Evolutionary conservation across 2,329 filamentous ascomycete genomes (phyloP).

Genomic region (Fusarium dimerum): DNA sequence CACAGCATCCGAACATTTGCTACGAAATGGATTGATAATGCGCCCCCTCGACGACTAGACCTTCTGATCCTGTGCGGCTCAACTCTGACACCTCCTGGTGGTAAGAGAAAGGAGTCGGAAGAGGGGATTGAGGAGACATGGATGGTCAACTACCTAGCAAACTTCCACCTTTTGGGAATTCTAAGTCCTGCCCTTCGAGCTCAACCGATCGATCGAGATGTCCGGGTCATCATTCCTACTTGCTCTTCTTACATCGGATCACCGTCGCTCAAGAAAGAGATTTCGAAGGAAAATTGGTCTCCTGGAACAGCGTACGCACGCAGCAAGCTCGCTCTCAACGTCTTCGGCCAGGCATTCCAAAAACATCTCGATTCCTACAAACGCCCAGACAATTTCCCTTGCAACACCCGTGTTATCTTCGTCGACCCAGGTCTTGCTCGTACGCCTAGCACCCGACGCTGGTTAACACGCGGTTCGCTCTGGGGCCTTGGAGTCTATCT

Average conservation of each 20-base stretch:
- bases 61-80: slow-evolving; percentile 88
- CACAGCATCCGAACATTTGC: slow-evolving; percentile 91
- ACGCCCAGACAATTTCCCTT: slow-evolving; percentile 78
- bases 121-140: slow-evolving; percentile 88
- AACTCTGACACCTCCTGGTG: slow-evolving; percentile 69
- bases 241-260: slow-evolving; percentile 87
- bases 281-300: slow-evolving; percentile 54
- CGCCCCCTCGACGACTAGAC: slow-evolving; percentile 83
- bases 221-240: slow-evolving; percentile 81
- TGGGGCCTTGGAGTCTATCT: slow-evolving; percentile 79
- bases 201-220: slow-evolving; percentile 91
- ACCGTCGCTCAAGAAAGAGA: slow-evolving; percentile 60
- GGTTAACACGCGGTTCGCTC: slow-evolving; percentile 82
- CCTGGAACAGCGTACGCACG: slow-evolving; percentile 61
- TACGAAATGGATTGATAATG: slow-evolving; percentile 97
- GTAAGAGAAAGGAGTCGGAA: slow-evolving; percentile 59
- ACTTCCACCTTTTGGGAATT: slow-evolving; percentile 92
- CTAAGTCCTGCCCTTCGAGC: slow-evolving; percentile 86
- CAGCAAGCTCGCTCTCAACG: slow-evolving; percentile 79
- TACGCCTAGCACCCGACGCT: slow-evolving; percentile 84
- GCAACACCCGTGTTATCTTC: slow-evolving; percentile 80
- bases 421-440: slow-evolving; percentile 84
- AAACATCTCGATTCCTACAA: slow-evolving; percentile 86
- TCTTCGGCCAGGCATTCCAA: slow-evolving; percentile 88
- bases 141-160: slow-evolving; percentile 93